phyloP scores from a whole-genome alignment of 768 basidiomycete genomes.

The Tulasnella calospora region DNA sequence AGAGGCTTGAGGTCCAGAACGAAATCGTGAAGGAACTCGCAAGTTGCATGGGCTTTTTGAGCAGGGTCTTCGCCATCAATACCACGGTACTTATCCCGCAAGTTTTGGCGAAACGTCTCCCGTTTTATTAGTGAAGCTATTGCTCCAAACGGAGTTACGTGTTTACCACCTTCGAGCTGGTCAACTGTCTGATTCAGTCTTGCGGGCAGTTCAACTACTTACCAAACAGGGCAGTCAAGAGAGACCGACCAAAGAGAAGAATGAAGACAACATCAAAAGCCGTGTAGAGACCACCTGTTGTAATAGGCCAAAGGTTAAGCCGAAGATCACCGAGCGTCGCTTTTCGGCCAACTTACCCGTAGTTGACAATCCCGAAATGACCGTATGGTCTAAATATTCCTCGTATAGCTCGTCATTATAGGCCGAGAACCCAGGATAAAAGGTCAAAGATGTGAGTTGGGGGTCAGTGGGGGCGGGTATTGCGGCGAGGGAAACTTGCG shows the following conservation, averaged over 20 bases:
- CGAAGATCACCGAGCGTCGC: not conserved
- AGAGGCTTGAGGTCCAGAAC: conserved; percentile 10
- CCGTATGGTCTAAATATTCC: not conserved
- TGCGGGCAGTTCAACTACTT: not conserved
- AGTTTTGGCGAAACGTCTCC: not conserved
- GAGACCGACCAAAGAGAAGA: not conserved
- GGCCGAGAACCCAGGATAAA: not conserved
- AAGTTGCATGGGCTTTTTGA: not conserved
- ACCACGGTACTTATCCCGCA: not conserved
- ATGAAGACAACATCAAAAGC: not conserved
- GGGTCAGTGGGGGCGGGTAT: not conserved
- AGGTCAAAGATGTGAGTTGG: not conserved
- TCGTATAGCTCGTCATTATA: not conserved
- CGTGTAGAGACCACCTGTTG: not conserved
- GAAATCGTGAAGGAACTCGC: conserved; percentile 13
- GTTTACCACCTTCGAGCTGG: not conserved
- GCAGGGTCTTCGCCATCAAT: not conserved
- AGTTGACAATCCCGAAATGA: not conserved
- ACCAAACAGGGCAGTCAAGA: not conserved
- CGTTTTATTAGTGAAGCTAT: not conserved
- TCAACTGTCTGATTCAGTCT: not conserved
- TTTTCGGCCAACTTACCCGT: not conserved
- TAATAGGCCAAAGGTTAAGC: not conserved
- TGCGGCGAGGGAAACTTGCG: not conserved
- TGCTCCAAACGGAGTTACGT: not conserved